Evolutionary conservation across 1,284 basidiomycete genomes (phyloP).

Genomic region (Irpex sp.): DNA sequence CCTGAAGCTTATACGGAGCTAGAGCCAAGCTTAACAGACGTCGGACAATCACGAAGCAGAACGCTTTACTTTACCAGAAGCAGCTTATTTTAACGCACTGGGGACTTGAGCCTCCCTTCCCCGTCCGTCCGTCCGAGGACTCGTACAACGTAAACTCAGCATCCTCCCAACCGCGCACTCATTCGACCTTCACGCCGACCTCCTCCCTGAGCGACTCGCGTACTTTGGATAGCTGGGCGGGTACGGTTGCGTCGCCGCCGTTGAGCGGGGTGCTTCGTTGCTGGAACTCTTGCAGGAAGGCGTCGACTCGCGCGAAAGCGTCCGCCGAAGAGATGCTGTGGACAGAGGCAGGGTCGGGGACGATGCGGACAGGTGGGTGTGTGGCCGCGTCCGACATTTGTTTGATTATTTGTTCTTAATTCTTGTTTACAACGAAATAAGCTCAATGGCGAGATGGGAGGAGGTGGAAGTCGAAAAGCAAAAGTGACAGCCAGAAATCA

Average conservation of each 20-base stretch:
- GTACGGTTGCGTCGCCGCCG: conserved; percentile 29
- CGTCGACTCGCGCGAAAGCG: conserved; percentile 22
- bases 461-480: background rate
- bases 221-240: conserved; percentile 29
- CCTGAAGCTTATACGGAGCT: background rate
- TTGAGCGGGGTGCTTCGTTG: conserved; percentile 24
- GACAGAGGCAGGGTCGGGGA: conserved; percentile 14
- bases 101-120: background rate
- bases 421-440: background rate
- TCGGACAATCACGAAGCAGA: background rate
- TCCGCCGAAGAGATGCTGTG: conserved; percentile 19
- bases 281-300: conserved; percentile 27
- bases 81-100: background rate
- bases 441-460: conserved; percentile 6
- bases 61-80: background rate
- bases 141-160: background rate
- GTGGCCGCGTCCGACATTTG: conserved; percentile 21
- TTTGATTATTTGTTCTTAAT: background rate
- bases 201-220: conserved; percentile 27
- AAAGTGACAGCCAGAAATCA: background rate
- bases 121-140: too few relatives aligned
- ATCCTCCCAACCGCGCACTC: background rate
- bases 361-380: conserved; percentile 28
- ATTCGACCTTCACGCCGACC: background rate
- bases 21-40: background rate